phyloP scores from a whole-genome alignment of 257 asterid genomes.

The Solanum paucissectum region DNA sequence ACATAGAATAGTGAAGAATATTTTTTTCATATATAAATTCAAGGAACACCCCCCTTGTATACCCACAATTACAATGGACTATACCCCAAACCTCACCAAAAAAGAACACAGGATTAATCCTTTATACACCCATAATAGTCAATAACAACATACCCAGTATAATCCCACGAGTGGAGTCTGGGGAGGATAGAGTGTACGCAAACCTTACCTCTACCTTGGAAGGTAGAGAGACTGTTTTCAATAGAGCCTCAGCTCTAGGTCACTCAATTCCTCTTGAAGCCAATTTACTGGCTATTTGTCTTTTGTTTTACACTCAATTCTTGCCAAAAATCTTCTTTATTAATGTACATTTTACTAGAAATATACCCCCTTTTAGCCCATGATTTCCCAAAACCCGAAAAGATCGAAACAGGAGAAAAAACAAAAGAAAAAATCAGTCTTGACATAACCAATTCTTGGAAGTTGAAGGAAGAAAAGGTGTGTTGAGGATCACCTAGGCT shows the following conservation, averaged over 20 bases:
- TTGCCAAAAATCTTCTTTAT: constrained; percentile 1
- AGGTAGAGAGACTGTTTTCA: background rate
- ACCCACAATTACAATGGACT: constrained; percentile 6
- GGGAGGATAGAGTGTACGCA: background rate
- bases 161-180: background rate
- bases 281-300: constrained; percentile 1
- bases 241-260: background rate
- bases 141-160: background rate
- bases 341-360: constrained; percentile 40
- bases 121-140: constrained; percentile 13
- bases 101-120: constrained; percentile 4
- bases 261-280: constrained; percentile 3
- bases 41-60: background rate
- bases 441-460: background rate
- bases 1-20: background rate
- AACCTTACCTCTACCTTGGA: background rate
- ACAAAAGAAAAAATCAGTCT: background rate
- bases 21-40: background rate
- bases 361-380: constrained; percentile 19
- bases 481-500: constrained; percentile 38
- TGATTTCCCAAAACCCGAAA: background rate
- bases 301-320: background rate
- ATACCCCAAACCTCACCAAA: constrained; percentile 6
- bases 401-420: background rate
- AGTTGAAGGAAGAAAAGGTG: background rate